phyloP scores from a whole-genome alignment of 192 early-diverging fungal species.

The Backusella circina region DNA sequence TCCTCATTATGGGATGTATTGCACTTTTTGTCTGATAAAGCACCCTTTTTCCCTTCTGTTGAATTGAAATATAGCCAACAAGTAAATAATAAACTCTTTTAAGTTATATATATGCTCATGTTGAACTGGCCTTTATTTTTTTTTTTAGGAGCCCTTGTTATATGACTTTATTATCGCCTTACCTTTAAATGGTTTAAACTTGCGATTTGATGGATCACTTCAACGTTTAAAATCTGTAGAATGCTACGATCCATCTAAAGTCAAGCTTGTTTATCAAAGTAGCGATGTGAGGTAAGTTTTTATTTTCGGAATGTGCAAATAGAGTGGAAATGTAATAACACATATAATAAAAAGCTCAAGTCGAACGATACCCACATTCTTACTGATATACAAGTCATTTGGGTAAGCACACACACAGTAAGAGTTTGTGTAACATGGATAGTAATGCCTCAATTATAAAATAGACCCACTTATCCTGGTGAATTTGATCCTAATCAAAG shows the following conservation, averaged over 20 bases:
- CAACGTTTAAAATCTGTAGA: constrained; percentile 50
- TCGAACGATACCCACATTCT: constrained; percentile 62
- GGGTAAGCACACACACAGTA: constrained; percentile 46
- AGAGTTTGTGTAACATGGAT: constrained; percentile 28
- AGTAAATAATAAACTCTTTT: too few relatives aligned
- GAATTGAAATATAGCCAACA: constrained; percentile 62
- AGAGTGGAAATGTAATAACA: too few relatives aligned
- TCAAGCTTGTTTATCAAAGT: constrained; percentile 17
- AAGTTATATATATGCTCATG: too few relatives aligned
- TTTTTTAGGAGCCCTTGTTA: constrained; percentile 2
- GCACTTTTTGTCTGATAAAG: constrained; percentile 46
- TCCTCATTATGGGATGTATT: constrained; percentile 61
- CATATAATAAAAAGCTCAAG: constrained; percentile 39
- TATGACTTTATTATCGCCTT: constrained; percentile 15
- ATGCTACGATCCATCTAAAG: constrained; percentile 51
- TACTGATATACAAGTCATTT: constrained; percentile 66
- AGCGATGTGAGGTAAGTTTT: constrained; percentile 30
- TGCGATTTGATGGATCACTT: constrained; percentile 15
- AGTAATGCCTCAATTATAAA: neutral
- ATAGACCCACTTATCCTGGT: constrained; percentile 59
- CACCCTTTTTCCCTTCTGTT: constrained; percentile 49
- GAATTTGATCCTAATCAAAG: constrained; percentile 48
- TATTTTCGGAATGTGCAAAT: constrained; percentile 39
- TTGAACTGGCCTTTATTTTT: too few relatives aligned
- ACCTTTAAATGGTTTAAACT: constrained; percentile 5